Evolutionary conservation across 208 protist genomes (phyloP).

Genomic region (Trypanosoma platydactyli): DNA sequence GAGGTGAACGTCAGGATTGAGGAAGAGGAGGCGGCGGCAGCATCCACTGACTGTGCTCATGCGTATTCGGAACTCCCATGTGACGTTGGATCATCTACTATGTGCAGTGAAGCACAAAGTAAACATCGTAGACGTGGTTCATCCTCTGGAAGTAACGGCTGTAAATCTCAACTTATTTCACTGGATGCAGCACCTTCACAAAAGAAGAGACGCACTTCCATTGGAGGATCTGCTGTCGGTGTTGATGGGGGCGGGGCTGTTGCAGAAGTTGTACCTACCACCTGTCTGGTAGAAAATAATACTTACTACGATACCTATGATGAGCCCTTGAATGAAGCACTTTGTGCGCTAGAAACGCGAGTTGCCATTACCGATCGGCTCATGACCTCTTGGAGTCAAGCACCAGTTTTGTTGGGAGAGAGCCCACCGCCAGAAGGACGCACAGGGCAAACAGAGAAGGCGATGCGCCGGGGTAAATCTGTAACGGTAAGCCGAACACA

Average conservation of each 20-base stretch:
- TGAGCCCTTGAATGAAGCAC: constrained; percentile 53
- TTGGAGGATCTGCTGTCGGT: background rate
- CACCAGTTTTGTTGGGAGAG: constrained; percentile 30
- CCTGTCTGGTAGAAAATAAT: constrained; percentile 12
- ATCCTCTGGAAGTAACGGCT: constrained; percentile 2
- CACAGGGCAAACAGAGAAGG: constrained; percentile 6
- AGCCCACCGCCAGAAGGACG: constrained; percentile 17
- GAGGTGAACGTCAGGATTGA: background rate
- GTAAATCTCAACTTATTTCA: constrained; percentile 8
- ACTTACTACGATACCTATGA: constrained; percentile 68
- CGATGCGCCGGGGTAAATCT: constrained; percentile 1
- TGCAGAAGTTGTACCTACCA: background rate
- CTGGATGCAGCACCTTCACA: constrained; percentile 6
- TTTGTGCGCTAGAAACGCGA: constrained; percentile 52
- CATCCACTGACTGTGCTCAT: constrained; percentile 2
- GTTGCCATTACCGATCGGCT: constrained; percentile 13
- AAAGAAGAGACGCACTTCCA: constrained; percentile 13
- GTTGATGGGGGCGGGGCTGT: background rate
- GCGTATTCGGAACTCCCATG: background rate
- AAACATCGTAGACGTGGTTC: background rate
- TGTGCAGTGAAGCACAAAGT: constrained; percentile 5
- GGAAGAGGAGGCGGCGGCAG: background rate
- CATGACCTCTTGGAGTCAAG: constrained; percentile 1
- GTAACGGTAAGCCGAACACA: constrained; percentile 22
- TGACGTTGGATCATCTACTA: background rate